phyloP scores from a whole-genome alignment of 768 basidiomycete species.

The Exsudoporus frostii region DNA sequence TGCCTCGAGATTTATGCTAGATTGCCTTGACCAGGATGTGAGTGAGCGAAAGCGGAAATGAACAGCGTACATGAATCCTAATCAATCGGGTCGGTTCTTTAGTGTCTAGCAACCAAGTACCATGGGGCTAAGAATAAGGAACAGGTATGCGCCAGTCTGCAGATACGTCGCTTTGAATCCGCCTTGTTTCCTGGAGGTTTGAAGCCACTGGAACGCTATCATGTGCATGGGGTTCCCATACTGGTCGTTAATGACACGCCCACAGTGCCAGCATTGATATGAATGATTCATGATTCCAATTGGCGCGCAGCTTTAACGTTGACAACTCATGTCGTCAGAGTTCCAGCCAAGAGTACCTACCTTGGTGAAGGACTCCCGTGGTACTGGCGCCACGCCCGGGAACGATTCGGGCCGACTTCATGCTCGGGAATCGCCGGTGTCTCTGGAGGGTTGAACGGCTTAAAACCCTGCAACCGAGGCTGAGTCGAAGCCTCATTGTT shows the following conservation, averaged over 20 bases:
- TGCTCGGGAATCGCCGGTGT: not conserved
- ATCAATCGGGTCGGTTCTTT: not conserved
- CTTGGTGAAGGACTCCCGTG: not conserved
- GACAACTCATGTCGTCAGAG: not conserved
- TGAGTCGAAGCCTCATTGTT: not conserved
- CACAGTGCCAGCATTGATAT: not conserved
- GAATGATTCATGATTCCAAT: not conserved
- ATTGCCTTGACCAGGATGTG: not conserved
- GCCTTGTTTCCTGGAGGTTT: not conserved
- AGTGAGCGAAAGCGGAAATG: not conserved
- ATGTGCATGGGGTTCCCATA: not conserved
- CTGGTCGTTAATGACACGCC: not conserved
- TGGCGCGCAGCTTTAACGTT: not conserved
- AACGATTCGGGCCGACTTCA: not conserved
- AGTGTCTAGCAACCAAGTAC: not conserved
- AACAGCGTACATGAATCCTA: not conserved
- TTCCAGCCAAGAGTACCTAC: not conserved
- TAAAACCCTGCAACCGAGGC: too few species aligned
- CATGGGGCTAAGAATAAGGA: not conserved
- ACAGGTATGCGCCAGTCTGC: not conserved
- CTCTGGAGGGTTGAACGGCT: not conserved
- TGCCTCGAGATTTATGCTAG: not conserved
- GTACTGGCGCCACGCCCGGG: not conserved
- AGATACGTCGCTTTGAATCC: not conserved
- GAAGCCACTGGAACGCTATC: not conserved